Evolutionary conservation across 1,284 basidiomycete species (phyloP).

Genomic region (Sporisorium exsertum): DNA sequence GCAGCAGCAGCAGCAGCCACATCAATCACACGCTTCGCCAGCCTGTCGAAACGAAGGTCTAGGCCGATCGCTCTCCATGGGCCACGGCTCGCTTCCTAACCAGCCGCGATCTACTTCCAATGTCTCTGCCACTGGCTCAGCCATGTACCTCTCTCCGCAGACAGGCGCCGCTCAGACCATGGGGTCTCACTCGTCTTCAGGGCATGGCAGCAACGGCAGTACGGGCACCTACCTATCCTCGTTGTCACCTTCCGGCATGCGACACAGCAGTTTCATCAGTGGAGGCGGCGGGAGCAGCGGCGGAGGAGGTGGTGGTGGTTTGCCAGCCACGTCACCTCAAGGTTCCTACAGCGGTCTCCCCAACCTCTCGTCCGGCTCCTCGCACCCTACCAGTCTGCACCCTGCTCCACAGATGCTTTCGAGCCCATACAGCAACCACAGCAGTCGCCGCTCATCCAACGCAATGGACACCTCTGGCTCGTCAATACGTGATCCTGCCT

Average conservation of each 20-base stretch:
- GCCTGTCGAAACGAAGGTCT: conserved; percentile 36
- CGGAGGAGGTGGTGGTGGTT: background rate
- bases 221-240: conserved; percentile 26
- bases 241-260: conserved; percentile 34
- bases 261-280: conserved; percentile 48
- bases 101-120: conserved; percentile 32
- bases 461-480: conserved; percentile 51
- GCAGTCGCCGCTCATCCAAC: conserved; percentile 49
- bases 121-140: conserved; percentile 10
- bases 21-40: conserved; percentile 20
- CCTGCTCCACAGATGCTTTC: conserved; percentile 44
- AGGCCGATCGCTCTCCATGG: conserved; percentile 47
- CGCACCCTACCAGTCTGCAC: conserved; percentile 32
- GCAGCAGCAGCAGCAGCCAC: conserved; percentile 16
- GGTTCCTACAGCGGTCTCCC: conserved; percentile 39
- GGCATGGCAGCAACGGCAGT: conserved; percentile 31
- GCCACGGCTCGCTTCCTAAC: conserved; percentile 35
- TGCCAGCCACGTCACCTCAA: conserved; percentile 25
- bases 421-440: conserved; percentile 35
- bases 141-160: conserved; percentile 50
- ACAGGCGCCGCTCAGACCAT: conserved; percentile 16
- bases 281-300: conserved; percentile 5
- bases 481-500: conserved; percentile 31
- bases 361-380: conserved; percentile 23
- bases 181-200: conserved; percentile 22